Percentiles rank a stretch among this genome's conserved stretches.
phyloP scores from a whole-genome alignment of 179 eudicot genomes.

The Camellia oleifera region DNA sequence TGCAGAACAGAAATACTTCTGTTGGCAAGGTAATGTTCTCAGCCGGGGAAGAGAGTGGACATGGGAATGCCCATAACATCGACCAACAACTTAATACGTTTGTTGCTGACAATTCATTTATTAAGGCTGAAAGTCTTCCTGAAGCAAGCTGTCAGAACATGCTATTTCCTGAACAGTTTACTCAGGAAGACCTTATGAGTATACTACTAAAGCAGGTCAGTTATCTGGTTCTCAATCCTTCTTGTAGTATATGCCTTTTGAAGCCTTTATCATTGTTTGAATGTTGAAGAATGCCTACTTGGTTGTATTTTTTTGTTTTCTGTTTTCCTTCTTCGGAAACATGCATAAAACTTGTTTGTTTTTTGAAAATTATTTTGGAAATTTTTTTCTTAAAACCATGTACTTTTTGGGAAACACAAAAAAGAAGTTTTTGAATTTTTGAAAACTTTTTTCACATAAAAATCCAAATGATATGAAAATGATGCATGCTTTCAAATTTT shows the following conservation, averaged over 20 bases:
- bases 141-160: slow-evolving; percentile 44
- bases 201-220: slow-evolving; percentile 74
- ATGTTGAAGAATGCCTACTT: background rate
- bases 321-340: too few species aligned
- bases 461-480: too few species aligned
- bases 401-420: too few species aligned
- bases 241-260: background rate
- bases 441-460: too few species aligned
- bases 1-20: slow-evolving; percentile 29
- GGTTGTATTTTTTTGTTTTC: too few species aligned
- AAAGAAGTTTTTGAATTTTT: too few species aligned
- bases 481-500: too few species aligned
- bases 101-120: slow-evolving; percentile 32
- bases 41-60: slow-evolving; percentile 35
- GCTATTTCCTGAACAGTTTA: slow-evolving; percentile 43
- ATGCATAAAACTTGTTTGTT: too few species aligned
- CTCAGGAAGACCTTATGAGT: slow-evolving; percentile 79
- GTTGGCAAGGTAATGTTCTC: slow-evolving; percentile 41
- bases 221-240: background rate
- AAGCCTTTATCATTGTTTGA: background rate
- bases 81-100: slow-evolving; percentile 33
- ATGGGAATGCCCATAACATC: slow-evolving; percentile 25
- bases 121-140: slow-evolving; percentile 56
- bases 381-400: too few species aligned
- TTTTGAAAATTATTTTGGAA: too few species aligned